Evolutionary conservation across 2,329 filamentous ascomycete genomes (phyloP), one percentile per base, ranked within the genome.

Genomic region (Pyrenochaeta sp.): DNA sequence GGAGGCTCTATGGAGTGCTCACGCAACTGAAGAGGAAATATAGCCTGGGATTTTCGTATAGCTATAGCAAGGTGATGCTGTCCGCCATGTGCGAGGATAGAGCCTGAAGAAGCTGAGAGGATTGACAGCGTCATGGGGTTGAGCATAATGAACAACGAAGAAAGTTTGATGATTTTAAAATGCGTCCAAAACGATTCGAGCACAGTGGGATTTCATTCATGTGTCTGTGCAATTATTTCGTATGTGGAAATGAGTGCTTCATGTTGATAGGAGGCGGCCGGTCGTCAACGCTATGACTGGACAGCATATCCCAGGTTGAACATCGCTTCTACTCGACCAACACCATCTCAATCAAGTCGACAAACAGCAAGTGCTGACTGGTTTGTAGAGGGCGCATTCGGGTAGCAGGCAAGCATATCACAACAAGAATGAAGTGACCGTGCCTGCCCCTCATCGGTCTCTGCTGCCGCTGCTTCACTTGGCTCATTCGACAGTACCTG

Each of bases 381-480:
- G 54, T 56, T 32, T 51, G 49, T 39, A 27, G 33, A 40, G 30
- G 15, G n/a, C 33, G 33, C 21, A 30, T 37, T 33, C 37, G 43
- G 17, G 31, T 27, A 27, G 4, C 4, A 21, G 5, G 51, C 44
- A 44, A 39, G 36, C 37, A 33, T 7, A 35, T 32, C 32, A 63
- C 44, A 39, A 59, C 61, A 54, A 20, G 44, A 17, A 39, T 42
- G 29, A 50, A 49, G 52, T 66, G 59, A 66, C 51, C 9, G 51
- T 55, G 36, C 50, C 48, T 60, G 51, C 53, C 63, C 56, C 59
- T 64, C 56, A 53, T 58, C 58, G 58, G 54, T 59, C 52, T 56
- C 46, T 44, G 55, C 49, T 54, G 50, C 53, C 56, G 54, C 51
- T 44, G 33, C 52, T 49, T 46, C 46, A 36, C 54, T 49, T 49